A percentile compares a stretch with the other conserved stretches of the same genome.
phyloP scores from a whole-genome alignment of 83 land plant genomes.

The Larix sibirica region DNA sequence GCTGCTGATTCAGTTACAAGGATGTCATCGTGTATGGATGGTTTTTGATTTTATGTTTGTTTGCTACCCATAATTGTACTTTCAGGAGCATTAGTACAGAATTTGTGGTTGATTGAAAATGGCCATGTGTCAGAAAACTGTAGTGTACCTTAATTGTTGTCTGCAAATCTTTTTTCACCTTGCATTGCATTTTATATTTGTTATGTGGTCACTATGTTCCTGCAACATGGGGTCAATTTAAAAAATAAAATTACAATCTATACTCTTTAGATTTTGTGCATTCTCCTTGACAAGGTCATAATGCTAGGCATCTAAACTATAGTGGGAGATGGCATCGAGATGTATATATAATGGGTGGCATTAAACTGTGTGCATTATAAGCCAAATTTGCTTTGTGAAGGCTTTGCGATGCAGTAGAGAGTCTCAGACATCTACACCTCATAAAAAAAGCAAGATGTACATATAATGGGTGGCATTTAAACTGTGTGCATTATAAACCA shows the following conservation, averaged over 20 bases:
- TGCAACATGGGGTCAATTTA: background rate
- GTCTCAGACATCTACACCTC: too few species aligned
- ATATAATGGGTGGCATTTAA: background rate
- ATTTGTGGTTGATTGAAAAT: background rate
- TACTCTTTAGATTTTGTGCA: background rate
- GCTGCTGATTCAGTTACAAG: background rate
- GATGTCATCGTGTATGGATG: background rate
- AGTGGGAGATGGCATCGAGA: too few species aligned
- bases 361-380: background rate
- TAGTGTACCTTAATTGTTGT: background rate
- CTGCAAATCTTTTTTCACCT: background rate
- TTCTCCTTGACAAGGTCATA: background rate
- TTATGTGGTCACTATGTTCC: background rate
- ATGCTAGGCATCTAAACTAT: too few species aligned
- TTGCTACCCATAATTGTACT: background rate
- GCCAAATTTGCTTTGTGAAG: background rate
- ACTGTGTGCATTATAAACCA: too few species aligned
- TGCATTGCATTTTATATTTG: conserved; percentile 1
- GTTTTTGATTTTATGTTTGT: background rate
- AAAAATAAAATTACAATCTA: background rate
- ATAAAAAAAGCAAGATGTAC: too few species aligned
- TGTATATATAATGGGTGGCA: background rate
- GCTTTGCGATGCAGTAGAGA: background rate
- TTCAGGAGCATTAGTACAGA: background rate
- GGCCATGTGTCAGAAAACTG: background rate